Conservation (phyloP, 1,139 yeast species). For the Saccharomyces pastorianus region DNA sequence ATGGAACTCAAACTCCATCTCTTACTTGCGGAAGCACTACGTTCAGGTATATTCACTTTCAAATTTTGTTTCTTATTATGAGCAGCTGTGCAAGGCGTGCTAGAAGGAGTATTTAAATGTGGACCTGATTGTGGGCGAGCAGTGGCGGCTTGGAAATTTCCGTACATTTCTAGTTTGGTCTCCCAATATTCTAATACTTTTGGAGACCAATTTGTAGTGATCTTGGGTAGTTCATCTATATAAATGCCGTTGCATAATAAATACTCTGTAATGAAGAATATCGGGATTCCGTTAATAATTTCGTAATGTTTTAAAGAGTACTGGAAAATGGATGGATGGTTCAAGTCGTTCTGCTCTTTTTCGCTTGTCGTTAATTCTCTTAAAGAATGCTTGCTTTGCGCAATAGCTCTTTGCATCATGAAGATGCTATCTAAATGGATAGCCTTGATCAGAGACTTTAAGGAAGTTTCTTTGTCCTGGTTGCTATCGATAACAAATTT, state of each 20-base stretch:
- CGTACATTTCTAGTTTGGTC: slow-evolving; percentile 33
- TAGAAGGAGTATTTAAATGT: neutral
- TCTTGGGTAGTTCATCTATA: slow-evolving; percentile 19
- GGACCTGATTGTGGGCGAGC: neutral
- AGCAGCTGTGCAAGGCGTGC: no score
- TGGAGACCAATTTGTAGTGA: slow-evolving; percentile 9
- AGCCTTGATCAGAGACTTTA: slow-evolving; percentile 35
- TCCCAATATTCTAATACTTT: slow-evolving; percentile 42
- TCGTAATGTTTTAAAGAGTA: slow-evolving; percentile 49
- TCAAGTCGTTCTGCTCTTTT: slow-evolving; percentile 20
- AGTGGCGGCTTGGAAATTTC: slow-evolving; percentile 5
- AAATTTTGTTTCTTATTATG: neutral
- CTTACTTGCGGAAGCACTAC: neutral
- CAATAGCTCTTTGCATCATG: slow-evolving; percentile 41
- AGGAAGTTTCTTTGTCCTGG: slow-evolving; percentile 14
- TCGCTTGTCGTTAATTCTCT: slow-evolving; percentile 11
- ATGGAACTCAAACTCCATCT: slow-evolving; percentile 16
- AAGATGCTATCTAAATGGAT: slow-evolving; percentile 44
- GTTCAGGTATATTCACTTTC: neutral
- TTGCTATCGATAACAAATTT: slow-evolving; percentile 30
- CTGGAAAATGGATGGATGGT: slow-evolving; percentile 45
- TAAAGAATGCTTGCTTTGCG: slow-evolving; percentile 42
- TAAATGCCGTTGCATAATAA: slow-evolving; percentile 54
- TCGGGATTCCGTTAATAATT: slow-evolving; percentile 27
- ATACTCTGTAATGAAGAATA: slow-evolving; percentile 69